These are phyloP conservation scores for Aspergillus eucalypticola DNA, from an alignment of 2,329 filamentous ascomycete genomes.

Conservation along the genomic window DNA sequence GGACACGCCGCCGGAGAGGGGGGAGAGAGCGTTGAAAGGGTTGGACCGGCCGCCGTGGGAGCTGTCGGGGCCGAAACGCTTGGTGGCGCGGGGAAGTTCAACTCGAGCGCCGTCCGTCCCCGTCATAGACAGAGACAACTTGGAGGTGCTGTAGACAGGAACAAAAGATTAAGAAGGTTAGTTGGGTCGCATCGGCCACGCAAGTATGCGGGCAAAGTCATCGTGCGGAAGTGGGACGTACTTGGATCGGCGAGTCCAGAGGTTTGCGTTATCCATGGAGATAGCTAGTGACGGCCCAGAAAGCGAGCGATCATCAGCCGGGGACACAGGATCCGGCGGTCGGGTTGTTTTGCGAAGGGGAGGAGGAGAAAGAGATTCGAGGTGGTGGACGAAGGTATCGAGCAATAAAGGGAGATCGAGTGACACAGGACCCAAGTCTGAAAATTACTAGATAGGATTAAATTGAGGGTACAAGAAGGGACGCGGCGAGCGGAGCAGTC, in stretches of 20 bases:
- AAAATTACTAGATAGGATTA: conserved; percentile 11
- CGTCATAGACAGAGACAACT: conserved; percentile 83
- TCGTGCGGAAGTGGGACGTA: conserved; percentile 31
- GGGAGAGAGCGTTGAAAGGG: conserved; percentile 75
- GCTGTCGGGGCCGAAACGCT: conserved; percentile 72
- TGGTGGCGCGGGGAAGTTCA: conserved; percentile 65
- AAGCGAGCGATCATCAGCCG: conserved; percentile 41
- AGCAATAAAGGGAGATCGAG: background rate
- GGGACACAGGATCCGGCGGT: conserved; percentile 7
- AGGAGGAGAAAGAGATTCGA: conserved; percentile 16
- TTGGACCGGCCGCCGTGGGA: conserved; percentile 74
- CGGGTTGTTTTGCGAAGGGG: background rate
- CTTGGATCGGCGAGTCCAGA: conserved; percentile 53
- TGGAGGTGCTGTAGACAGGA: conserved; percentile 66
- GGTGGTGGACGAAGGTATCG: background rate
- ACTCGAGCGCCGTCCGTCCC: conserved; percentile 57
- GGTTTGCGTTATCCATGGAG: conserved; percentile 53
- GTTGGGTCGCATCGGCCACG: conserved; percentile 1
- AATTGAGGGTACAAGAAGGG: conserved; percentile 10
- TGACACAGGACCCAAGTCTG: background rate
- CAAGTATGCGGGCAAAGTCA: background rate
- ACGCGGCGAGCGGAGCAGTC: conserved; percentile 11
- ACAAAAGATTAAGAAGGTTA: conserved; percentile 20
- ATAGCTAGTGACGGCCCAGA: conserved; percentile 36
- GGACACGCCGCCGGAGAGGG: conserved; percentile 66